These are phyloP conservation scores for Globisporangium cystogenes DNA, from an alignment of 352 stramenopile species.

Conservation along the genomic window DNA sequence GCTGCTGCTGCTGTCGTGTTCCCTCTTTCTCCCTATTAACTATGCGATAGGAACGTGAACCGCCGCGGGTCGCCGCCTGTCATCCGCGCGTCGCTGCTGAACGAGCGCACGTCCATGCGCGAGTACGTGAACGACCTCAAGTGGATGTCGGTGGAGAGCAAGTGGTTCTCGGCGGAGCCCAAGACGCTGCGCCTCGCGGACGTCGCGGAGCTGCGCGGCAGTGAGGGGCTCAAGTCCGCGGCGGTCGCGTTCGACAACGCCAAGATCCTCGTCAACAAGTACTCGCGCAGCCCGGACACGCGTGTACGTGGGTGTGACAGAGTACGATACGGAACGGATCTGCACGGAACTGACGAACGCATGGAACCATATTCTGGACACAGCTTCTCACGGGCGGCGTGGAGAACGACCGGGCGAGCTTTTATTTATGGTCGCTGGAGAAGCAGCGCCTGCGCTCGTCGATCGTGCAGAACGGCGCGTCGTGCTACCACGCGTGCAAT, in stretches of 20 bases:
- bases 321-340: no score
- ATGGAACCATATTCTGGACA: neutral
- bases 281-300: slow-evolving; percentile 52
- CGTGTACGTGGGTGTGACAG: slow-evolving; percentile 29
- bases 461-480: slow-evolving; percentile 58
- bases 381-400: slow-evolving; percentile 75
- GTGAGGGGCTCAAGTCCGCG: slow-evolving; percentile 49
- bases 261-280: slow-evolving; percentile 56
- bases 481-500: slow-evolving; percentile 78
- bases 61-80: slow-evolving; percentile 75
- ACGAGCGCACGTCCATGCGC: slow-evolving; percentile 80
- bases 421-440: slow-evolving; percentile 85
- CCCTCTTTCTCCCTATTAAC: neutral
- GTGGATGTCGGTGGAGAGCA: slow-evolving; percentile 62
- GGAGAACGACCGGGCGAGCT: slow-evolving; percentile 64
- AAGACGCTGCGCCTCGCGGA: slow-evolving; percentile 35
- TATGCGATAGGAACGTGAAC: slow-evolving; percentile 73
- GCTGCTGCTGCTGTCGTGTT: neutral
- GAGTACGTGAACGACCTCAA: slow-evolving; percentile 85
- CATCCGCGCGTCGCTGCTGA: slow-evolving; percentile 77
- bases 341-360: no score
- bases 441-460: slow-evolving; percentile 55
- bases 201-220: slow-evolving; percentile 39
- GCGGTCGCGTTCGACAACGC: slow-evolving; percentile 56
- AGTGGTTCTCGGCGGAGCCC: slow-evolving; percentile 55